Evolutionary conservation across 768 basidiomycete genomes (phyloP), one percentile per base, ranked within the genome.

Genomic region (Tylopilus vinaceipallidus): DNA sequence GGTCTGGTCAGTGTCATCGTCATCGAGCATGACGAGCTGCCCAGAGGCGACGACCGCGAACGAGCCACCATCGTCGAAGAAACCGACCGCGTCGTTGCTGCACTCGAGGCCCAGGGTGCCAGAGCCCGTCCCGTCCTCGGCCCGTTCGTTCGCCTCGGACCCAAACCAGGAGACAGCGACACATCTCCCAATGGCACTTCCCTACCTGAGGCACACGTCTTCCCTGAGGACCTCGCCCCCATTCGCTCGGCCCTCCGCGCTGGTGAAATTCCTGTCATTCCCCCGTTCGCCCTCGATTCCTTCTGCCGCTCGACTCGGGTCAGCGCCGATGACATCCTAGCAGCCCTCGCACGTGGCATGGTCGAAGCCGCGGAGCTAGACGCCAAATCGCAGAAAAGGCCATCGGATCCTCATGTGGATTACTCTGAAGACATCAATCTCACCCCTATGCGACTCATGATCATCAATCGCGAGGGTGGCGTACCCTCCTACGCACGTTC

Each of bases 401-500:
- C 60, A 23, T 52, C 50, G 26, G 64, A 69, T n/a, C 58, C 71
- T 14, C 65, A 72, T 36, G 62, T 62, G 12, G 72, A 75, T 29
- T 65, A 68, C 48, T 75, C 76, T 0, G 74, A 76, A 26, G 80
- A 85, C 27, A 69, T 85, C 47, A 91, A 98, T 70, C 80, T 99
- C 49, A 95, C 93, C 4, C 97, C 97, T 1, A 74, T 98, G 47
- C 88, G 97, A 24, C 79, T 99, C 51, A 95, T 99, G 89, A 88
- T 98, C 68, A 98, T 99, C 70, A 95, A 94, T 67, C 81, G 88
- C 17, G 91, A 95, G 69, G 97, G 97, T 20, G 97, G 97, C 13
- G 86, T 98, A 3, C 97, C 97, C 19, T 98, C 97, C 0, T 98
- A 98, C 65, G 97, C 97, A 30, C 91, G 97, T 26, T 82, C 81